Base-by-base conservation (phyloP, 2,329 filamentous ascomycete species). In the Hymenoscyphus linearis region DNA sequence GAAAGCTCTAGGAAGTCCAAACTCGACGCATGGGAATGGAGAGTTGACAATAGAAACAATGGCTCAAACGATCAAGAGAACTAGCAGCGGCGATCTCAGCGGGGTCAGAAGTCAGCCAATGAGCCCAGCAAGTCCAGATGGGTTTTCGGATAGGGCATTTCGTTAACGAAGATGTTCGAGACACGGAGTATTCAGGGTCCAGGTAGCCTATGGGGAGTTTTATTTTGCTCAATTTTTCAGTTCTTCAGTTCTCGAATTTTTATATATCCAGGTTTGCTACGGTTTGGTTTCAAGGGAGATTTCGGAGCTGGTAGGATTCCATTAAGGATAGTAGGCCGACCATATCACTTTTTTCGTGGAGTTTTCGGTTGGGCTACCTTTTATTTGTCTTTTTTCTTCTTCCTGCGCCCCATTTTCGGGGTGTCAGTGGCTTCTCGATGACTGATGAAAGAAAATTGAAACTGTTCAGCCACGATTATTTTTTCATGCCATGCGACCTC, bases 31-130 rank as follows among this genome's bases (percentile, higher is more conserved):
- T 64, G 81, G 80, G 60, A 78, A 79, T 63, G 81, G 79, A 27
- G 93, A 96, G 65, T 78, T 97, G 62, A 91, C 89, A 62, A 89
- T 97, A 66, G 92, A 97, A 79, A 97, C 93, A 3, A 96, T 97
- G 93, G 83, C 88, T 58, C 92, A 97, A 76, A 93, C 91, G 16
- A 78, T 97, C 71, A 82, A 90, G 71, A 88, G 90, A 74, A 96
- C 92, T 14, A 90, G 87, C 52, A 96, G 91, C 75, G 85, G 89
- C 18, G 93, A 97, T 72, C 77, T 97, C 61, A 79, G 80, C 66
- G 77, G 76, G 55, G 72, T 79, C 55, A 77, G 82, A 63, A 87
- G 85, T 74, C 76, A 79, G 57, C 83, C 85, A 3, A 75, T 80
- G 36, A 87, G 85, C 69, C 85, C 85, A 1, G 76, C 84, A 35